A percentile compares a stretch with the other conserved stretches of the same genome.
Conservation (phyloP, 768 basidiomycete species). For the Cystofilobasidium macerans region DNA sequence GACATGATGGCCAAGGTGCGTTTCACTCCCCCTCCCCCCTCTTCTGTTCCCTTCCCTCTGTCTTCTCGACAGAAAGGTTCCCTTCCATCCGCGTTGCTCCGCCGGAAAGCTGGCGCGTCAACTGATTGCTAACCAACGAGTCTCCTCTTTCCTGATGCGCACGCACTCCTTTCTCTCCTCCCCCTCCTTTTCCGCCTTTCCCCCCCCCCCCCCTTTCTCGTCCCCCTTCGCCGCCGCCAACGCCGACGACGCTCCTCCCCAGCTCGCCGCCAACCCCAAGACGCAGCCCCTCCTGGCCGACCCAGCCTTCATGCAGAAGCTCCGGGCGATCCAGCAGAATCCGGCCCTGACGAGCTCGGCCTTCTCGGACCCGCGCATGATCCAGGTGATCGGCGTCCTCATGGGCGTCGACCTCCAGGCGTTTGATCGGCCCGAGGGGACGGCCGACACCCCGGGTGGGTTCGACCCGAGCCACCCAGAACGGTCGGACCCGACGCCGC, state of each 20-base stretch:
- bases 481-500: conserved; percentile 17
- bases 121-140: no score
- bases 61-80: no score
- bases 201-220: no score
- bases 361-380: conserved; percentile 78
- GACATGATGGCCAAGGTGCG: conserved; percentile 56
- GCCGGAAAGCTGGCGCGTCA: no score
- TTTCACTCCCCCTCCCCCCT: background rate
- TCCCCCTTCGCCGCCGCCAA: background rate
- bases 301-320: conserved; percentile 63
- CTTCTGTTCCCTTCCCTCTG: background rate
- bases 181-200: no score
- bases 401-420: conserved; percentile 90
- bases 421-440: conserved; percentile 71
- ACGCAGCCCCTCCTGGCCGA: conserved; percentile 75
- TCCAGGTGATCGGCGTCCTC: conserved; percentile 66
- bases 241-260: background rate
- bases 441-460: conserved; percentile 52
- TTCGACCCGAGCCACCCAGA: conserved; percentile 24
- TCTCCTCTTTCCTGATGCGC: no score
- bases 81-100: no score
- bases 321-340: conserved; percentile 33
- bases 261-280: conserved; percentile 70
- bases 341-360: conserved; percentile 40
- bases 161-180: background rate